These are phyloP conservation scores for Jacaranda mimosifolia DNA, from an alignment of 257 asterid species.

Conservation along the genomic window DNA sequence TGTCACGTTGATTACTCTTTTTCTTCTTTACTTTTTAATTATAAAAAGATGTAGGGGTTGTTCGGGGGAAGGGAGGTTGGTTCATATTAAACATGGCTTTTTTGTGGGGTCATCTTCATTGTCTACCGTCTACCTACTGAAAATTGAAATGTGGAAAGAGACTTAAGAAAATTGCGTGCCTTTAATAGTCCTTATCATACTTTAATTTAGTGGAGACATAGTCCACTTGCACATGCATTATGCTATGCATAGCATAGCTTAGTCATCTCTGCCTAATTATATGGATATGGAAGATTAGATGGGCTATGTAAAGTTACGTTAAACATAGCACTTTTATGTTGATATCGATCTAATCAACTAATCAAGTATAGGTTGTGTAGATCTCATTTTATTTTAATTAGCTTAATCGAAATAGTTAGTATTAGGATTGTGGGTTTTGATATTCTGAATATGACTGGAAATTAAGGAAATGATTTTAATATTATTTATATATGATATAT, in stretches of 20 bases:
- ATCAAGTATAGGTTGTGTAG: background rate
- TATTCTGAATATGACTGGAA: too few relatives aligned
- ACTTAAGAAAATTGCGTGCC: slow-evolving; percentile 23
- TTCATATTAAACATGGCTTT: background rate
- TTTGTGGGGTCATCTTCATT: slow-evolving; percentile 36
- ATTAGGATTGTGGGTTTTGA: too few relatives aligned
- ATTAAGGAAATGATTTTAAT: too few relatives aligned
- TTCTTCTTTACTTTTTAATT: too few relatives aligned
- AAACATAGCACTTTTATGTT: background rate
- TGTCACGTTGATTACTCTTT: too few relatives aligned
- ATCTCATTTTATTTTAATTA: background rate
- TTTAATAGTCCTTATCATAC: slow-evolving; percentile 19
- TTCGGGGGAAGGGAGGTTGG: background rate
- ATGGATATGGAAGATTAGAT: background rate
- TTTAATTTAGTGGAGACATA: slow-evolving; percentile 32
- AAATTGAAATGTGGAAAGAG: slow-evolving; percentile 39
- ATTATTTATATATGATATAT: too few relatives aligned
- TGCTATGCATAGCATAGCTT: background rate
- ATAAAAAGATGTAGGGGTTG: background rate
- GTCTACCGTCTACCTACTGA: slow-evolving; percentile 24
- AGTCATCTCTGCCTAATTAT: background rate
- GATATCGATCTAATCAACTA: background rate
- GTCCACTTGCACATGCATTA: slow-evolving; percentile 25
- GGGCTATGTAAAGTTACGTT: background rate
- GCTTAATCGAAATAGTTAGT: background rate